phyloP scores from a whole-genome alignment of 2,329 filamentous ascomycete species.

The Fonsecaea erecta region DNA sequence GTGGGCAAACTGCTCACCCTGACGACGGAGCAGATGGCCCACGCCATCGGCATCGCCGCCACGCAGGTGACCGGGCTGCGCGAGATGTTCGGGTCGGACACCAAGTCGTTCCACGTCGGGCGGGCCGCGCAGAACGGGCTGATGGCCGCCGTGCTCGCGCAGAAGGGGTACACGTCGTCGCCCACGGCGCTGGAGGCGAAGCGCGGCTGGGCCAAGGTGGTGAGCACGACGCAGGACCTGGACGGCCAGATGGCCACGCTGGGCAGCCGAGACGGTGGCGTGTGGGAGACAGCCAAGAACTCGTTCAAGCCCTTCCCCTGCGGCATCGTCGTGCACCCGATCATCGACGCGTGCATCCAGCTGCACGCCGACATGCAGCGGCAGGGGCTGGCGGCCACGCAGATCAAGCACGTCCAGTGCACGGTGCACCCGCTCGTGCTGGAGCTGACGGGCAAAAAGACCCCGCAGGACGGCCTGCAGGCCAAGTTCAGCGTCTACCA shows the following conservation, averaged over 20 bases:
- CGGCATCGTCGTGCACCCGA: conserved; percentile 62
- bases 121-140: conserved; percentile 60
- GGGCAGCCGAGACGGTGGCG: too few relatives aligned
- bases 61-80: conserved; percentile 60
- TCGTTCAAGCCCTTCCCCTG: conserved; percentile 64
- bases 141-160: conserved; percentile 53
- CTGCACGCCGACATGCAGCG: conserved; percentile 48
- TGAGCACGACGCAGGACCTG: conserved; percentile 49
- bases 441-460: conserved; percentile 58
- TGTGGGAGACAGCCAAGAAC: conserved; percentile 60
- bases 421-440: conserved; percentile 59
- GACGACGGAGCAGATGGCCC: conserved; percentile 47
- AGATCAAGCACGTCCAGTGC: conserved; percentile 49
- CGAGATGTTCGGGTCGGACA: conserved; percentile 62
- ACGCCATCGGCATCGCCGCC: conserved; percentile 59
- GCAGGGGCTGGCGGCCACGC: conserved; percentile 40
- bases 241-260: conserved; percentile 47
- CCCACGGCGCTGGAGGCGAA: conserved; percentile 56
- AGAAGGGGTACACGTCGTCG: conserved; percentile 57
- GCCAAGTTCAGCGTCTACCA: conserved; percentile 63
- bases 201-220: conserved; percentile 60
- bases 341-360: conserved; percentile 59
- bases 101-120: conserved; percentile 61
- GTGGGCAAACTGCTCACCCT: conserved; percentile 56
- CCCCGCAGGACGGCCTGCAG: conserved; percentile 56